Percentiles rank a stretch among this genome's conserved stretches.
These are phyloP conservation scores for Pseudogymnoascus pannorum DNA, from an alignment of 2,329 filamentous ascomycete species.

Conservation along the genomic window DNA sequence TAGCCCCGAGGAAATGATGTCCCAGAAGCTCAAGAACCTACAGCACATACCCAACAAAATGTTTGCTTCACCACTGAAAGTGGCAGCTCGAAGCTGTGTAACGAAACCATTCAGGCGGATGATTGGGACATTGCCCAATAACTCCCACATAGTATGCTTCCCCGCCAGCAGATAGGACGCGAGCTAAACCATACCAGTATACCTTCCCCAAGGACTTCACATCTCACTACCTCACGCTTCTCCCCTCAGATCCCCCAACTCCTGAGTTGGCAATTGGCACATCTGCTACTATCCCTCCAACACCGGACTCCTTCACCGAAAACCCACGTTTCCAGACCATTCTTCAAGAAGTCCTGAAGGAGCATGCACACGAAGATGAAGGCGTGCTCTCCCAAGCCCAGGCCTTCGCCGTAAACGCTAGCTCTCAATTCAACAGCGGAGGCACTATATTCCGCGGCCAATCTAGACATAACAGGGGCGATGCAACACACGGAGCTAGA, in stretches of 20 bases:
- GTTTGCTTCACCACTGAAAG: not conserved
- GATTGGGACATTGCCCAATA: slow-evolving; percentile 39
- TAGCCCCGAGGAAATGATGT: not conserved
- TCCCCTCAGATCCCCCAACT: slow-evolving; percentile 50
- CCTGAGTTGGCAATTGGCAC: slow-evolving; percentile 50
- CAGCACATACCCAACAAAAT: not conserved
- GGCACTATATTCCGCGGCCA: slow-evolving; percentile 41
- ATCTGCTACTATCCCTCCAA: slow-evolving; percentile 51
- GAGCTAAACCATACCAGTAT: slow-evolving; percentile 39
- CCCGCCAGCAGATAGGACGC: not conserved
- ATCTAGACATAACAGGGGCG: slow-evolving; percentile 21
- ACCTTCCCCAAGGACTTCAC: slow-evolving; percentile 42
- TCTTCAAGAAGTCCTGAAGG: slow-evolving; percentile 48
- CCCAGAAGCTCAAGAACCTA: not conserved
- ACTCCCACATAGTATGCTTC: slow-evolving; percentile 45
- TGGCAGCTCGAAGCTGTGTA: not conserved
- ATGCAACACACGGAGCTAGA: slow-evolving; percentile 35
- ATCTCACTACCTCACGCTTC: slow-evolving; percentile 50
- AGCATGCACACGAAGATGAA: slow-evolving; percentile 50
- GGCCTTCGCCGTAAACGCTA: slow-evolving; percentile 52
- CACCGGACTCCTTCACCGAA: slow-evolving; percentile 50
- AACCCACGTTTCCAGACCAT: slow-evolving; percentile 54
- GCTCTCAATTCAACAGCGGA: slow-evolving; percentile 44
- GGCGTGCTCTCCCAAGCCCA: slow-evolving; percentile 48
- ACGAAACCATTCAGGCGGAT: not conserved